These are phyloP conservation scores for Coniochaeta ligniaria DNA, from an alignment of 2,329 filamentous ascomycete genomes.

Conservation along the genomic window DNA sequence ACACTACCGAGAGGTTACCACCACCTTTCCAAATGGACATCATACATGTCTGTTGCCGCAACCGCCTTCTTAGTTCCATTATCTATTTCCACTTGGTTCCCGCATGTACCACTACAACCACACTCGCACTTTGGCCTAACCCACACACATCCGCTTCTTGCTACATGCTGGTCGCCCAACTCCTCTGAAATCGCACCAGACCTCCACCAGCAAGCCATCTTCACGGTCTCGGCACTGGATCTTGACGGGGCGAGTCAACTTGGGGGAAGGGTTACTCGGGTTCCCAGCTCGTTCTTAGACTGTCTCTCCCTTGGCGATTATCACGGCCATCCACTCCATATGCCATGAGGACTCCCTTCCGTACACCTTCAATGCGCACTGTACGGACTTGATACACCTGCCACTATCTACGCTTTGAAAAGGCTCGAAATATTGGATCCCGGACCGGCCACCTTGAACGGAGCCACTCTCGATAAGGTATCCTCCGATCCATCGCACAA, in stretches of 20 bases:
- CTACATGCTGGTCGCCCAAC: not conserved
- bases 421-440: not conserved
- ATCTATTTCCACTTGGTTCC: not conserved
- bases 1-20: too few species aligned
- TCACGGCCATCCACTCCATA: not conserved
- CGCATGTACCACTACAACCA: not conserved
- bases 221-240: not conserved
- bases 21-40: not conserved
- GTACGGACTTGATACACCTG: not conserved
- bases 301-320: not conserved
- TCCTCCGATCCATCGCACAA: not conserved
- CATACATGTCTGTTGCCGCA: not conserved
- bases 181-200: not conserved
- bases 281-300: not conserved
- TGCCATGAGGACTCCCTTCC: not conserved
- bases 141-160: not conserved
- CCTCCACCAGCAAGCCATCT: not conserved
- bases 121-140: not conserved
- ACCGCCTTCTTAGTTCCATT: not conserved
- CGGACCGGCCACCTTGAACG: not conserved
- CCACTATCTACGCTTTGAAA: not conserved
- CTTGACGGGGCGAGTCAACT: not conserved
- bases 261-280: not conserved
- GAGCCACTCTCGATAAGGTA: not conserved
- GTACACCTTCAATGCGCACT: not conserved